Evolutionary conservation across 1,284 basidiomycete species (phyloP).

Genomic region (Puccinia brachypodii): DNA sequence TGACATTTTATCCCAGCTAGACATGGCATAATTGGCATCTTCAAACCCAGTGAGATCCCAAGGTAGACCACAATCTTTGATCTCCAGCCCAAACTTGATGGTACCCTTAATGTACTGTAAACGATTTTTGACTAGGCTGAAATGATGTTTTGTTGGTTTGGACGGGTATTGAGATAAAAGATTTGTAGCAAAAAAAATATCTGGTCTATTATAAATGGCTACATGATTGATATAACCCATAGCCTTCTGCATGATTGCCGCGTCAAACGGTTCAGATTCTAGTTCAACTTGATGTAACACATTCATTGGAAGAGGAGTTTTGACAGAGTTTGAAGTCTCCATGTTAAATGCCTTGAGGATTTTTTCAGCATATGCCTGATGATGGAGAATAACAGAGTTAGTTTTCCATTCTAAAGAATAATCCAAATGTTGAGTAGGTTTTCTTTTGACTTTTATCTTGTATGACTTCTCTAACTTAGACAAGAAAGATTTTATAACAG

Average conservation of each 20-base stretch:
- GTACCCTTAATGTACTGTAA: background rate
- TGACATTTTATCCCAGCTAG: background rate
- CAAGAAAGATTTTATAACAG: background rate
- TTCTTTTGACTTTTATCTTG: background rate
- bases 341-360: conserved; percentile 1
- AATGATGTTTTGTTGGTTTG: background rate
- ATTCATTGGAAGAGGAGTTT: background rate
- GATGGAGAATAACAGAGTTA: background rate
- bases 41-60: background rate
- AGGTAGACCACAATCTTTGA: background rate
- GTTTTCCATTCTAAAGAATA: background rate
- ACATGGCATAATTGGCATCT: conserved; percentile 14
- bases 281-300: background rate
- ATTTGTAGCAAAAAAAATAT: conserved; percentile 6
- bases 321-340: background rate
- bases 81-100: background rate
- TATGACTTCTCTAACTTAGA: background rate
- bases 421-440: conserved; percentile 1
- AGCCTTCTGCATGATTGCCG: conserved; percentile 9
- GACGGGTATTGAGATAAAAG: background rate
- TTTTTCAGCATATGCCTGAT: background rate
- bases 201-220: background rate
- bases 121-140: background rate
- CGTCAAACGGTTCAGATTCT: background rate
- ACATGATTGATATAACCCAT: background rate